These are phyloP conservation scores for Phialophora verrucosa DNA, from an alignment of 2,329 filamentous ascomycete genomes.

Conservation along the genomic window DNA sequence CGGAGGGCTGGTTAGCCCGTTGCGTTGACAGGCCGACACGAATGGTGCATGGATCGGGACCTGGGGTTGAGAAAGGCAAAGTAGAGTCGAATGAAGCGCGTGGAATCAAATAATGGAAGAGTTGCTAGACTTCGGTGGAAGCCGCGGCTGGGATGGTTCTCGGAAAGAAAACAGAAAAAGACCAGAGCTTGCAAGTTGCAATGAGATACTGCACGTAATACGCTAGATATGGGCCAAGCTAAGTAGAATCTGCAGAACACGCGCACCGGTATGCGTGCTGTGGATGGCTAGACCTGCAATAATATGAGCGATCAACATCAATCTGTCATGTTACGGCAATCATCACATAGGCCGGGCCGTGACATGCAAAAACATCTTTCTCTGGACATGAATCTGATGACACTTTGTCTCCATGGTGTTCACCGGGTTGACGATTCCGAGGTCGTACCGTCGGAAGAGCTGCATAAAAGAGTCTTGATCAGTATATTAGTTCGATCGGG, in stretches of 20 bases:
- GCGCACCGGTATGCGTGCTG: not conserved
- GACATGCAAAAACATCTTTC: conserved; percentile 11
- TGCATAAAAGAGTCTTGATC: not conserved
- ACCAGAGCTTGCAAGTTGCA: not conserved
- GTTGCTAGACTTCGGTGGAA: not conserved
- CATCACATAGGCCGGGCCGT: not conserved
- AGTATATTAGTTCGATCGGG: not conserved
- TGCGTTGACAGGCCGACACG: not conserved
- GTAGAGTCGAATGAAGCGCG: not conserved
- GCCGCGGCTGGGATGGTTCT: not conserved
- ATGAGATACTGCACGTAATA: not conserved
- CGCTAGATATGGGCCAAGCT: not conserved
- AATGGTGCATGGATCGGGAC: not conserved
- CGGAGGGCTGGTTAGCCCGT: not conserved
- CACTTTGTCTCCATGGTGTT: conserved; percentile 12
- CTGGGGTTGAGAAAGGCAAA: not conserved
- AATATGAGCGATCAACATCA: not conserved
- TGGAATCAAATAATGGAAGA: not conserved
- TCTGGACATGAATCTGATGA: conserved; percentile 16
- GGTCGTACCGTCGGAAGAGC: conserved; percentile 19
- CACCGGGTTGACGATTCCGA: conserved; percentile 13
- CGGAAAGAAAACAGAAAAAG: no score
- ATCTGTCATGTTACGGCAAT: not conserved
- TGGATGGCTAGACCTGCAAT: not conserved
- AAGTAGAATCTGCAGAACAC: not conserved